phyloP scores from a whole-genome alignment of 2,329 filamentous ascomycete species.

The Thyridium curvatum region DNA sequence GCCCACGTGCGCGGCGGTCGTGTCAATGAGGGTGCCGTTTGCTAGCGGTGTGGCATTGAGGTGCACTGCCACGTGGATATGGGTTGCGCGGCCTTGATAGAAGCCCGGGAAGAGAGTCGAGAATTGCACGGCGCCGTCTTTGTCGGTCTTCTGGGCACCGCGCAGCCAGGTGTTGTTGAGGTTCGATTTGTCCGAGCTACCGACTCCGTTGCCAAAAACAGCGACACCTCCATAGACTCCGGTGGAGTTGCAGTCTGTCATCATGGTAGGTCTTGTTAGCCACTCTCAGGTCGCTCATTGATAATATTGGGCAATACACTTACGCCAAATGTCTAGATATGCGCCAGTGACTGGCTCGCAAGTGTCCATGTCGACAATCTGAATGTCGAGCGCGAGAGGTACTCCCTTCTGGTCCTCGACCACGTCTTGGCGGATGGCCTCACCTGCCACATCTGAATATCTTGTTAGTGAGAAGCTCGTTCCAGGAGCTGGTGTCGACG shows the following conservation, averaged over 20 bases:
- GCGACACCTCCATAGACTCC: conserved; percentile 31
- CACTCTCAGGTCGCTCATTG: too few relatives aligned
- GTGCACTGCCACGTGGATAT: conserved; percentile 27
- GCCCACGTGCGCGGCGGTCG: conserved; percentile 48
- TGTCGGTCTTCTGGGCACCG: conserved; percentile 33
- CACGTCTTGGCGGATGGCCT: conserved; percentile 41
- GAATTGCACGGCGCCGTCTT: conserved; percentile 33
- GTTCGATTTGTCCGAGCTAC: conserved; percentile 25
- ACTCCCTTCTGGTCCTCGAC: conserved; percentile 40
- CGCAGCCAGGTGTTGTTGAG: conserved; percentile 35
- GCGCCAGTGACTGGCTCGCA: conserved; percentile 42
- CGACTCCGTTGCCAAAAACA: conserved; percentile 24
- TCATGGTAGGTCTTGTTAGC: too few relatives aligned
- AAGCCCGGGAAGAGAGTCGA: conserved; percentile 37
- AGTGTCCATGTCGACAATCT: conserved; percentile 47
- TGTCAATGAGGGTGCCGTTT: conserved; percentile 43
- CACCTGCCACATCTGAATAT: conserved; percentile 33
- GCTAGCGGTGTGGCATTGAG: conserved; percentile 24
- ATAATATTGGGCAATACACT: too few relatives aligned
- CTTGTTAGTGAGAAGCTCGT: too few relatives aligned
- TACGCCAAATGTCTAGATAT: conserved; percentile 46
- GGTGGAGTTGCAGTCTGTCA: conserved; percentile 28
- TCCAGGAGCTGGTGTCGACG: too few relatives aligned
- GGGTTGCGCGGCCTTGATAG: conserved; percentile 31
- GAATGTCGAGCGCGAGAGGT: conserved; percentile 41